Percentiles rank a stretch among this genome's conserved stretches.
These are phyloP conservation scores for Decorospora gaudefroyi DNA, from an alignment of 2,329 filamentous ascomycete genomes.

Conservation along the genomic window DNA sequence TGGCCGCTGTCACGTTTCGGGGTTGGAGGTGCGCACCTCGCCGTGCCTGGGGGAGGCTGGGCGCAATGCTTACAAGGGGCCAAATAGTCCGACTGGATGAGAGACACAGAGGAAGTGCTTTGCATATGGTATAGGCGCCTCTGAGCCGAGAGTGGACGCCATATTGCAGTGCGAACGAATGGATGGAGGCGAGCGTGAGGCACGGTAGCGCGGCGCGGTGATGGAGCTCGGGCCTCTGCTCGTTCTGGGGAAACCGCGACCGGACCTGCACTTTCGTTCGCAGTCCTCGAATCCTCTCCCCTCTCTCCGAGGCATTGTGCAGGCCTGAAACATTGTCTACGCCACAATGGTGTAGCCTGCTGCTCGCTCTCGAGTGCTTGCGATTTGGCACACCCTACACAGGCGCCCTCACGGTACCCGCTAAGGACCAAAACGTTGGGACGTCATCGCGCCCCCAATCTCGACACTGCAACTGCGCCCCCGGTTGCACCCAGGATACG, in stretches of 20 bases:
- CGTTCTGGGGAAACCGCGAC: conserved; percentile 14
- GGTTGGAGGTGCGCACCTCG: conserved; percentile 6
- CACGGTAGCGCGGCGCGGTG: conserved; percentile 10
- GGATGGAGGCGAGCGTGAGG: conserved; percentile 6
- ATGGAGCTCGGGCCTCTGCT: conserved; percentile 13
- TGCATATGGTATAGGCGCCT: conserved; percentile 11
- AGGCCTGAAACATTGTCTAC: neutral
- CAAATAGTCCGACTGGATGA: conserved; percentile 12
- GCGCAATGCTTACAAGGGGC: conserved; percentile 17
- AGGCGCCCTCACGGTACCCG: conserved; percentile 5
- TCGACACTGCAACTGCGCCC: conserved; percentile 10
- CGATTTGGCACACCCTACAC: conserved; percentile 1
- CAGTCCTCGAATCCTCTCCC: neutral
- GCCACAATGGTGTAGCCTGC: conserved; percentile 12
- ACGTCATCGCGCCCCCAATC: conserved; percentile 17
- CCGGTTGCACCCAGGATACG: conserved; percentile 5
- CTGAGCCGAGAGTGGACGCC: conserved; percentile 6
- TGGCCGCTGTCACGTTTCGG: conserved; percentile 18
- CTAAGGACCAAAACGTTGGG: conserved; percentile 8
- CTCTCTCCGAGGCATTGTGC: neutral
- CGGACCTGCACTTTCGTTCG: conserved; percentile 1
- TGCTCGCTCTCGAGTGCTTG: conserved; percentile 7
- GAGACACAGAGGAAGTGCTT: conserved; percentile 3
- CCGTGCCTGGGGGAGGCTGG: conserved; percentile 4
- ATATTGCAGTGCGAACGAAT: conserved; percentile 12